A percentile compares a stretch with the other conserved stretches of the same genome.
Conservation (phyloP, 257 asterid genomes). For the Paulownia fortunei region DNA sequence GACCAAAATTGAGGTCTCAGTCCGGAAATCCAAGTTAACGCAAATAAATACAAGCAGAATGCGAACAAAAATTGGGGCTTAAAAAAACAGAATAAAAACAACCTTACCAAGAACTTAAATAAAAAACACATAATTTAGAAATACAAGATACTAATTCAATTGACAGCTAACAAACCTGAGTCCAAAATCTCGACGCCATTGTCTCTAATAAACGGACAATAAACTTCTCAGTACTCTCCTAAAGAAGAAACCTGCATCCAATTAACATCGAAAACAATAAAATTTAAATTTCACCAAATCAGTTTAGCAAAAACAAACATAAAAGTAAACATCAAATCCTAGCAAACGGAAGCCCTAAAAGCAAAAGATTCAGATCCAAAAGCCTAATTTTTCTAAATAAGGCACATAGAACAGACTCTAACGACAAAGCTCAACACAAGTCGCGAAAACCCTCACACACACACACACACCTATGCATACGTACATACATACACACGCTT, state of each 20-base stretch:
- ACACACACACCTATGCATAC: not conserved
- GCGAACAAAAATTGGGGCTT: not conserved
- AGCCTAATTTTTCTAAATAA: not conserved
- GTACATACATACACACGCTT: not conserved
- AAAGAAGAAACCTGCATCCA: conserved; percentile 34
- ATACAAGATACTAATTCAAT: not conserved
- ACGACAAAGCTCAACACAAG: not conserved
- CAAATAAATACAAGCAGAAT: not conserved
- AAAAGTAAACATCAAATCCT: not conserved
- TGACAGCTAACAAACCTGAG: conserved; percentile 49
- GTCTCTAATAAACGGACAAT: not conserved
- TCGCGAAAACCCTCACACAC: not conserved
- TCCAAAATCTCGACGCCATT: conserved; percentile 69
- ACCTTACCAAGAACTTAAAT: not conserved
- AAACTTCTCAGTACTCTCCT: conserved; percentile 17
- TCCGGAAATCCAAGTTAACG: not conserved
- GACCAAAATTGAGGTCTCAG: not conserved
- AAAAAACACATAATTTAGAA: not conserved
- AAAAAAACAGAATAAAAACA: not conserved
- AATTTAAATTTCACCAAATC: not conserved
- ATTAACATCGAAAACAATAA: not conserved
- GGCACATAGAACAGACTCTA: not conserved
- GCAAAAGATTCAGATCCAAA: conserved; percentile 31
- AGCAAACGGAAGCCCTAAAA: not conserved
- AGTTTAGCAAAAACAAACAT: not conserved